Base-by-base conservation (phyloP, 2,329 filamentous ascomycete genomes). In the Hymenoscyphus fraxineus region DNA sequence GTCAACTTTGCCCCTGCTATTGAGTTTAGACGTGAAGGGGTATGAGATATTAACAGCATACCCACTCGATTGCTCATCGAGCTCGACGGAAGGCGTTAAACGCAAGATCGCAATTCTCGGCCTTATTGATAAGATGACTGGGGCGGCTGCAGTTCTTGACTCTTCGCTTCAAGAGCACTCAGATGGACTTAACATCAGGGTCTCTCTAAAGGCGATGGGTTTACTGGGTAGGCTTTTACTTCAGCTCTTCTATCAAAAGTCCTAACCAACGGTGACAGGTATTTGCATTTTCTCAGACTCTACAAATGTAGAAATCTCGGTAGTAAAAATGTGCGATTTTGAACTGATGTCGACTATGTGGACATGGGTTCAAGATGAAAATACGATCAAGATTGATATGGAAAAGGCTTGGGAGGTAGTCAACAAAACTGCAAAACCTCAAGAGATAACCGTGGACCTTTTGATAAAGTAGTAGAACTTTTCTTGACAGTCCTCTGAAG, bases 1-100 rank as follows among this genome's bases (percentile, higher is more conserved):
- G 13, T 7, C 7, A 19, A 16, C 39, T 16, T 22, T 22, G 15
- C 19, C 58, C 16, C 9, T 58, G n/a, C 61, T 63, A 22, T 31
- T 62, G 6, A 57, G 44, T 55, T 41, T 65, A 32, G 59, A 27
- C 13, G 12, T 19, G 10, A 58, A 57, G 59, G 60, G 60, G 39
- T 65, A 65, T 35, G 63, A 65, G 31, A 65, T 65, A 27, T 57
- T 65, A 32, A 65, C 63, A n/a, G 63, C 63, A 12, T 65, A 65
- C 55, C 60, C 63, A 40, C 54, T 65, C 16, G 10, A 60, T 16
- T 40, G 38, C 10, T 39, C 27, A 47, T 22, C 38, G 15, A 16
- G 58, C 35, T 6, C 55, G 9, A 39, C 22, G 3, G 40, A 51
- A 16, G 32, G 51, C 3, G 12, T n/a, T n/a, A 54, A 10, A 54